Base-by-base conservation (phyloP, 805 yeast genomes). In the Zygosaccharomyces kombuchaensis region DNA sequence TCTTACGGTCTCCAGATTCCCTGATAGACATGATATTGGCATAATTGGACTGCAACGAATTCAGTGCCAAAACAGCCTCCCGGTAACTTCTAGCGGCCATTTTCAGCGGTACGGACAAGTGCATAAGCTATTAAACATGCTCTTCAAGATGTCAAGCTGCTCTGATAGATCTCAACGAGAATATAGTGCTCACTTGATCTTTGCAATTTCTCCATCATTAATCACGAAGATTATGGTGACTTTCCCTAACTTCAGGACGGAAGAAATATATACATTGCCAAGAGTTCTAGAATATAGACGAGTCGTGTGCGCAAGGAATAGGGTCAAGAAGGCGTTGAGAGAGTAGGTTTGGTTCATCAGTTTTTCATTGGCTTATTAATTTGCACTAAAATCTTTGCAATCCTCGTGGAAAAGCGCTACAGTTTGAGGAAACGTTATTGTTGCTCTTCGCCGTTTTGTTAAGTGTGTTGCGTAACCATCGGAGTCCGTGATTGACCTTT, bases 21-120 rank as follows among this genome's bases (percentile, higher is more conserved):
- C 87, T 77, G 44, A 81, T 76, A 4, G 95, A 91, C 67, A 91
- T 95, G 39, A 93, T 80, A 8, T 89, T 81, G 19, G 96, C 89
- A 64, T 83, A 88, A 63, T 95, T 93, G 19, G 97, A 84, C 63
- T 93, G 99, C 30, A 91, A 70, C 2, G 88, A 76, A 67, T 93
- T 93, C 58, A 93, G 74, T 2, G 93, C 86, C 43, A 74, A 73
- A 39, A 93, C 79, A 1, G 99, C 99, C 66, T 89, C 96, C 62
- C 75, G 57, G 41, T 66, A 66, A 25, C 62, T 57, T 51, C 55
- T 62, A 3, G 52, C 31, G 4, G 54, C 32, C 62, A 57, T 59
- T 40, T 40, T 54, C 32, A 59, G 47, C 10, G 58, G 52, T 9
- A 47, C 22, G 5, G 45, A 31, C 6, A 53, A 34, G 37, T 48